Evolutionary conservation across 768 basidiomycete species (phyloP), one percentile per base, ranked within the genome.

Genomic region (Butyriboletus loyo): DNA sequence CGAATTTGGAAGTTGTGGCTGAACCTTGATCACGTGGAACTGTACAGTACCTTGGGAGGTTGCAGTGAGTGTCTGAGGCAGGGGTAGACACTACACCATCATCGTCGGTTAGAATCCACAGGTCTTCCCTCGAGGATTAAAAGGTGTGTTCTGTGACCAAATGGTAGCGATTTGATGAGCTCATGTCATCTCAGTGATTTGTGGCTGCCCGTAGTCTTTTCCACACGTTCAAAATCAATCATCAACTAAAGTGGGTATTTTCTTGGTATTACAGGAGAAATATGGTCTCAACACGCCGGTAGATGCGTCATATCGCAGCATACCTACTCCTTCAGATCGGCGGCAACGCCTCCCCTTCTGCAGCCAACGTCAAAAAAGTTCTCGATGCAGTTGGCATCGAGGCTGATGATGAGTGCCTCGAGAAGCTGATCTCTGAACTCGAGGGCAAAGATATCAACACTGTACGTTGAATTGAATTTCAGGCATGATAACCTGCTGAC

Each of bases 311-410:
- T 70, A 77, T 98, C 73, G 95, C 93, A 76, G 92, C 93, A 61
- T 98, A 97, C 81, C 85, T 99, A 55, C 92, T 99, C 71, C 93
- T 98, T 76, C 88, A 89, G 73, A 82, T 85, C 69, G 97, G 93
- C 61, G 97, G 97, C 50, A 98, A 98, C 68, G 75, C 85, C 65
- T 83, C 81, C 57, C 95, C 97, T 58, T 85, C 87, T 55, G 90
- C 89, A 49, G 80, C 66, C 41, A 95, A 98, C 71, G 79, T 99
- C 77, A 92, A 85, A 77, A 85, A 85, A 65, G 84, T 98, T 67
- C 86, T 99, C 62, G 73, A 66, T 49, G 77, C 86, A 57, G 97
- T 92, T 64, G 92, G 91, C 65, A 86, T 97, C 63, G 92, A 96
- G 70, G 79, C 84, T 40, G 94, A 99, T 60, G 82, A 89, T 3